Evolutionary conservation across 202 grass and related monocot species (phyloP), one percentile per base, ranked within the genome.

Genomic region (Musa balbisiana): DNA sequence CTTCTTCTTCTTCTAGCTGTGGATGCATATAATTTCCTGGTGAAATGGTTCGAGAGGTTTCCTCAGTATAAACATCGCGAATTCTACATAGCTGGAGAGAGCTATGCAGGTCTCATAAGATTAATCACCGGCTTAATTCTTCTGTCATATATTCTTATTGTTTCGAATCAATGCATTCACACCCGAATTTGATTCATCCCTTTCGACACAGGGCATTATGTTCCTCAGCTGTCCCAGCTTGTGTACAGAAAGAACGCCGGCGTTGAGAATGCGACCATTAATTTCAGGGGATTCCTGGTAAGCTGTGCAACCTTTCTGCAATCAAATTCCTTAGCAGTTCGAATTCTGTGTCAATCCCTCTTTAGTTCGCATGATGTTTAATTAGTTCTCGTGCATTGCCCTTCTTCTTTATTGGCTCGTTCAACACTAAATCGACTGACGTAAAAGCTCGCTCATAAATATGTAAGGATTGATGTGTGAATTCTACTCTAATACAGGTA

Each of bases 71-170:
- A 92, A 75, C 72, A 85, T 76, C 78, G 89, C 22, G 89, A 96
- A 58, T 92, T 96, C 82, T 96, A 92, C 81, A 85, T 96, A 12
- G 10, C 89, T 2, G 92, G 92, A 64, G 92, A 96, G 85, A 96
- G 92, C 78, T 96, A 96, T 73, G 92, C 87, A 67, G 92, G 92
- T 85, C 26, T 3, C 33, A 50, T 13, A 52, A n/a, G 66, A 29
- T 9, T 51, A 27, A 29, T 8, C 2, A 63, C 20, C 17, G 19
- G 20, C 53, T 0, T 76, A 20, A 19, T 55, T 52, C 20, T 33
- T 33, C 3, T 8, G 2, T 15, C 3, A 33, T 33, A 33, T 33
- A 25, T 25, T 33, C 29, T 65, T 33, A 20, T 56, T 11, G 6
- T 67, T 3, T 17, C 43, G 14, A 49, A 53, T 16, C 51, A 19